Evolutionary conservation across 2,329 filamentous ascomycete genomes (phyloP).

Genomic region (Penicillium hordei): DNA sequence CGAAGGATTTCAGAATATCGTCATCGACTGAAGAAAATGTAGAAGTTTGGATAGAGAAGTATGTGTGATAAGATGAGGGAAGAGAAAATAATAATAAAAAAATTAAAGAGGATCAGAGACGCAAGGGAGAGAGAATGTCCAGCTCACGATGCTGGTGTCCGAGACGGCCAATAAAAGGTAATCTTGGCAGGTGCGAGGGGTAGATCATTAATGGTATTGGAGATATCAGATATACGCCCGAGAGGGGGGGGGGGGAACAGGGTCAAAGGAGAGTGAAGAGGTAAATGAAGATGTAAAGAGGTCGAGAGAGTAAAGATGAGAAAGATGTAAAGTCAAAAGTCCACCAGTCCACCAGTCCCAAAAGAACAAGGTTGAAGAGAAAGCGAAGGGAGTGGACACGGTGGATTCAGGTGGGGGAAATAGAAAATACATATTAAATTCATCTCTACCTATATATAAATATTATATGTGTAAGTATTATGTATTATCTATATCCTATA

Average conservation of each 20-base stretch:
- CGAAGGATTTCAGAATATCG: background rate
- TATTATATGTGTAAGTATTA: background rate
- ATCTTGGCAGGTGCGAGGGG: slow-evolving; percentile 21
- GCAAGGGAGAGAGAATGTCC: slow-evolving; percentile 33
- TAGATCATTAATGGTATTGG: background rate
- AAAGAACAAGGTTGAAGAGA: background rate
- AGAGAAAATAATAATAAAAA: slow-evolving; percentile 6
- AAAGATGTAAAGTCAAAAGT: background rate
- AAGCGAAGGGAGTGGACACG: slow-evolving; percentile 8
- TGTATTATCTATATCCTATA: background rate
- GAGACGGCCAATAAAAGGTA: slow-evolving; percentile 19
- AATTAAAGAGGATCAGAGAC: slow-evolving; percentile 11
- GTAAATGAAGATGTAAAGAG: background rate
- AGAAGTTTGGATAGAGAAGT: background rate
- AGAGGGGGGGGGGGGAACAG: background rate
- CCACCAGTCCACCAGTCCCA: background rate
- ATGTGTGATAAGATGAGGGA: background rate
- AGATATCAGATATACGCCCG: background rate
- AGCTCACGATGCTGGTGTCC: slow-evolving; percentile 22
- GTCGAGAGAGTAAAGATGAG: background rate
- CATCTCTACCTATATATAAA: too few relatives aligned
- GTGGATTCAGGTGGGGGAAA: slow-evolving; percentile 5
- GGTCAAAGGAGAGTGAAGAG: background rate
- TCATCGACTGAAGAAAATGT: background rate
- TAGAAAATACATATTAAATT: too few relatives aligned